These are phyloP conservation scores for Pseudocercospora macadamiae DNA, from an alignment of 2,329 filamentous ascomycete species.

Conservation along the genomic window DNA sequence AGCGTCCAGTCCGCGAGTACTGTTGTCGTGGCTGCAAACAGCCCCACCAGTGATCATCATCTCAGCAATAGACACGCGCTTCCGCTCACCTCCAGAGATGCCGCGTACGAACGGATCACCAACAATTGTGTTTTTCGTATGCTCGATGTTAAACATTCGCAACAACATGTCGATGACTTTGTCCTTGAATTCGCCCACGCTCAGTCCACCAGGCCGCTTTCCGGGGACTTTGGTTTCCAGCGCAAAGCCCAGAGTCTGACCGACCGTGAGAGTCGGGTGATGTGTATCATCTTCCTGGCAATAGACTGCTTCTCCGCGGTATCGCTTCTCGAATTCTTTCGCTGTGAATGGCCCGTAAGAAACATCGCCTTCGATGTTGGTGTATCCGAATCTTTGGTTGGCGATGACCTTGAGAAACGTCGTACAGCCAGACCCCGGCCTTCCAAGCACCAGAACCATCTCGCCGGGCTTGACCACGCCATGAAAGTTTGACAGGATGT, in stretches of 20 bases:
- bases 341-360: constrained; percentile 64
- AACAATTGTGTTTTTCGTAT: constrained; percentile 82
- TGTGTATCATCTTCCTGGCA: constrained; percentile 87
- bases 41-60: constrained; percentile 50
- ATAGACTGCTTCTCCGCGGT: constrained; percentile 82
- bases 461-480: constrained; percentile 74
- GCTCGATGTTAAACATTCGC: constrained; percentile 93
- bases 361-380: constrained; percentile 70
- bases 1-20: constrained; percentile 52
- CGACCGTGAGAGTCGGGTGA: constrained; percentile 81
- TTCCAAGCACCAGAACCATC: constrained; percentile 82
- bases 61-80: constrained; percentile 54
- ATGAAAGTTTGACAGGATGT: constrained; percentile 72
- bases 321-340: constrained; percentile 68
- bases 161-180: constrained; percentile 73
- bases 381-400: constrained; percentile 62
- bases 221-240: constrained; percentile 82
- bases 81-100: constrained; percentile 58
- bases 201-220: constrained; percentile 54
- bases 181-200: constrained; percentile 68
- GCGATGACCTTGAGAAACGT: constrained; percentile 59
- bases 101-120: constrained; percentile 81
- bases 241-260: constrained; percentile 83
- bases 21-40: constrained; percentile 50
- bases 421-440: constrained; percentile 66